A percentile compares a stretch with the other conserved stretches of the same genome.
These are phyloP conservation scores for Arabidopsis thaliana DNA, from an alignment of 345 rosid genomes.

Conservation along the genomic window TAIR10.1 NC_003071.7:9309001-9309500, in stretches of 20 bases:
- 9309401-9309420: background rate
- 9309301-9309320: background rate
- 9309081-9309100: background rate
- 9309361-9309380: background rate
- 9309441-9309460: background rate
- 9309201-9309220: background rate
- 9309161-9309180: background rate
- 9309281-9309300: background rate
- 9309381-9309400: constrained; percentile 6
- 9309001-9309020: background rate
- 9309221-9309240: background rate
- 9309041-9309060: background rate
- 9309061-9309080: constrained; percentile 5
- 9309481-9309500: background rate
- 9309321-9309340: background rate
- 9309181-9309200: background rate
- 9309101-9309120: background rate
- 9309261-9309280: background rate
- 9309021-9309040: background rate
- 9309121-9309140: background rate
- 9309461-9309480: constrained; percentile 1
- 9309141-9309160: background rate
- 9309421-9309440: background rate
- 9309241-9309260: background rate
- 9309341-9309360: constrained; percentile 4